Base-by-base conservation (phyloP, 805 yeast species). In the Cyberlindnera bimundalis region DNA sequence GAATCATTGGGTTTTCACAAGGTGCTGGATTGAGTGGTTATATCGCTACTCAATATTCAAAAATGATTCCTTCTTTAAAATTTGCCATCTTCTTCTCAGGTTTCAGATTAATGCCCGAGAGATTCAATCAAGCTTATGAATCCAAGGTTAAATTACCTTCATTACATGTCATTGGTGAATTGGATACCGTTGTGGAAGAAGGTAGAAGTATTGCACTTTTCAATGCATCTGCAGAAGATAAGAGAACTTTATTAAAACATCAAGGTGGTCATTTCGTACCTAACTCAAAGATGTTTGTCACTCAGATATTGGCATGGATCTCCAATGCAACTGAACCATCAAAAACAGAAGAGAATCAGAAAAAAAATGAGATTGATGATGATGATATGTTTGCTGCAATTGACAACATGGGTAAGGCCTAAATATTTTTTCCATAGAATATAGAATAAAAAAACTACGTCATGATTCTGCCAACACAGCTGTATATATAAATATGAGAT, bases 211-310 rank as follows among this genome's bases (percentile, higher is more conserved):
- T 74, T 62, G 60, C 65, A 3, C 66, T 91, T n/a, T 79, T 68
- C 47, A 73, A 78, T 9, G 66, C 69, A 14, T 75, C 75, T 46
- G 65, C 62, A 24, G 68, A 63, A 15, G 56, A 53, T 3, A 60
- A 61, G 15, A 63, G 85, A 16, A 69, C 67, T 0, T 33, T 71
- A 33, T 51, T 89, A 42, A 81, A 74, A 47, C 99, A 91, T 58
- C 95, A 97, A 5, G 98, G 98, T 37, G 96, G 96, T 2, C 99
- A 91, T 59, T 91, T 82, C 57, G 95, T 91, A 28, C 99, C 99
- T n/a, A 87, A 85, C 56, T 76, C 87, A 4, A 84, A 83, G 42
- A 56, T 45, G 14, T 65, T 62, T 40, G 65, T 63, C 1, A 35
- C 50, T 7, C 62, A 63, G 35, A 58, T 66, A 8, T 34, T 61